Evolutionary conservation across 2,329 filamentous ascomycete species (phyloP).

Genomic region (Aaosphaeria arxii): DNA sequence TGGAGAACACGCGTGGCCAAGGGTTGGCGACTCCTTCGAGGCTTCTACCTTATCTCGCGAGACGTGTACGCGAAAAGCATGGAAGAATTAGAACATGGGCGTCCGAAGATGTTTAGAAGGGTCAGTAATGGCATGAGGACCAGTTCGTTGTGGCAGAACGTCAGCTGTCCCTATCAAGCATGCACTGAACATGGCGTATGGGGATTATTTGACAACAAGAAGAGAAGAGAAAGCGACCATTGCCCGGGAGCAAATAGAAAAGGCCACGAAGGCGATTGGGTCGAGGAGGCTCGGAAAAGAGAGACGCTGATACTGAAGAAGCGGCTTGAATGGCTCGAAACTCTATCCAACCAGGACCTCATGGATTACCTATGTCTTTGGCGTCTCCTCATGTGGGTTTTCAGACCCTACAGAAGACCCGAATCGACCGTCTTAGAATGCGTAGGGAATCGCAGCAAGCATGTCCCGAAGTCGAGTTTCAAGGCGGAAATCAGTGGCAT

Average conservation of each 20-base stretch:
- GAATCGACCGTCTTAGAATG: not conserved
- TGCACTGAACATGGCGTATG: conserved; percentile 14
- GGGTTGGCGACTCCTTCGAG: conserved; percentile 12
- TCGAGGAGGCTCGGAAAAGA: conserved; percentile 3
- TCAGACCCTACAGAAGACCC: conserved; percentile 11
- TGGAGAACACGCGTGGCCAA: conserved; percentile 11
- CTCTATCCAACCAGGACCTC: conserved; percentile 7
- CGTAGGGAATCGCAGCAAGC: not conserved
- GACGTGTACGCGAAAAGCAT: conserved; percentile 5
- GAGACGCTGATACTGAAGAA: conserved; percentile 9
- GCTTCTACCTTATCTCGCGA: conserved; percentile 11
- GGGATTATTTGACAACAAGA: conserved; percentile 5
- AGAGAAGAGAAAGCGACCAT: not conserved
- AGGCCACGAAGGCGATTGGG: not conserved
- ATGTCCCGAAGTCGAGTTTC: conserved; percentile 5
- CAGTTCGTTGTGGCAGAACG: conserved; percentile 12
- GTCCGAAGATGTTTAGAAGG: conserved; percentile 8
- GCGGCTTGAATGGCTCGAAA: conserved; percentile 5
- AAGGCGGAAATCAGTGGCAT: conserved; percentile 9
- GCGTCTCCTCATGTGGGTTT: conserved; percentile 8
- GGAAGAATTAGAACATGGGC: not conserved
- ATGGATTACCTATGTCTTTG: conserved; percentile 13
- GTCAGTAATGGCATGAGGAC: conserved; percentile 10
- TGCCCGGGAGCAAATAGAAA: not conserved
- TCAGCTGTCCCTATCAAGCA: conserved; percentile 12